Evolutionary conservation across 441 rosid species (phyloP).

Genomic region (Populus hybrid): DNA sequence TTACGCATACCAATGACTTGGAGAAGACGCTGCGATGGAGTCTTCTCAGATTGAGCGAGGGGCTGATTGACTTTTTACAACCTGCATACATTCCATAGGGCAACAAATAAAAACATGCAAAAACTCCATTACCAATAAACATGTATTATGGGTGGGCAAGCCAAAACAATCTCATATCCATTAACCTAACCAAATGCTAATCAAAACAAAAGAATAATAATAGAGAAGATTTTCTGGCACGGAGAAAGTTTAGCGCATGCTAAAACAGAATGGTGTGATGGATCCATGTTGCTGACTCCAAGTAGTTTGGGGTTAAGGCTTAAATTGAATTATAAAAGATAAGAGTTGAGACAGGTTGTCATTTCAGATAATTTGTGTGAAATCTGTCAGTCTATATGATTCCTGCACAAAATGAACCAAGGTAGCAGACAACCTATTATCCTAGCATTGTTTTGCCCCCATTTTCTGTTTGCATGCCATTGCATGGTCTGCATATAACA

Average conservation of each 20-base stretch:
- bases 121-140: conserved; percentile 5
- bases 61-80: conserved; percentile 55
- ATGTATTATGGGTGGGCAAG: conserved; percentile 4
- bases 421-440: not conserved
- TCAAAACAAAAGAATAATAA: not conserved
- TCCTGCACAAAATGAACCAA: not conserved
- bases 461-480: not conserved
- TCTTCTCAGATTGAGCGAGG: conserved; percentile 70
- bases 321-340: not conserved
- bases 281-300: not conserved
- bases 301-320: not conserved
- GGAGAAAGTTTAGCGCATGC: not conserved
- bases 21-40: conserved; percentile 68
- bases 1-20: conserved; percentile 79
- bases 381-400: not conserved
- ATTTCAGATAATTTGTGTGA: not conserved
- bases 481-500: not conserved
- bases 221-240: not conserved
- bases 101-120: conserved; percentile 19
- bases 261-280: not conserved
- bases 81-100: conserved; percentile 41
- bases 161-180: not conserved
- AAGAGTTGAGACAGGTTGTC: not conserved
- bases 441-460: not conserved
- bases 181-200: not conserved